These are phyloP conservation scores for Aspergillus ustus DNA, from an alignment of 2,329 filamentous ascomycete genomes.

Conservation along the genomic window DNA sequence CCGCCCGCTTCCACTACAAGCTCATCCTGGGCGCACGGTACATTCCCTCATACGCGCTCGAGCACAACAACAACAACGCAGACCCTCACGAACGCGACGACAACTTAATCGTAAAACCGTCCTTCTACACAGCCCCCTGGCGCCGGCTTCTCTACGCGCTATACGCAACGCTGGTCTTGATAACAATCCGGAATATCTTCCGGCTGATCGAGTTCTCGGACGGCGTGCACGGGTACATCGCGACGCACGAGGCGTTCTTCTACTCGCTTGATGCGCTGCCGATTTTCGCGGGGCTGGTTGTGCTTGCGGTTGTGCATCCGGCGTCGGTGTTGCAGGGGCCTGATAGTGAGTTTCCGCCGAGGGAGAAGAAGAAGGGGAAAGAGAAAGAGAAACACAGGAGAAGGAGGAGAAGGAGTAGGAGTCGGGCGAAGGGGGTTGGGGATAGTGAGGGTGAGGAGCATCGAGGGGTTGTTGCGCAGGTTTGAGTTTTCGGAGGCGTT, in stretches of 20 bases:
- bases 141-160: slow-evolving; percentile 1
- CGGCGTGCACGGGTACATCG: neutral
- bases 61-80: neutral
- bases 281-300: neutral
- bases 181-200: slow-evolving; percentile 3
- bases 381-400: neutral
- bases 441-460: neutral
- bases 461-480: neutral
- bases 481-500: neutral
- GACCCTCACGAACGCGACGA: neutral
- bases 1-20: neutral
- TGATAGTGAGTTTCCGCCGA: neutral
- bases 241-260: slow-evolving; percentile 2
- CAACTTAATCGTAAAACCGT: neutral
- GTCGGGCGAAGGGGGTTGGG: neutral
- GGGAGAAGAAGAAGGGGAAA: neutral
- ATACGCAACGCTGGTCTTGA: neutral
- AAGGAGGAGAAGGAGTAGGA: neutral
- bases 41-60: neutral
- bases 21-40: neutral
- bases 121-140: neutral
- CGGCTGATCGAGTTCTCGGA: slow-evolving; percentile 4
- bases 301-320: neutral
- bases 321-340: neutral
- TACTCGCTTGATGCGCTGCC: slow-evolving; percentile 1